phyloP scores from a whole-genome alignment of 441 rosid genomes.

The Hypseocharis bilobata region DNA sequence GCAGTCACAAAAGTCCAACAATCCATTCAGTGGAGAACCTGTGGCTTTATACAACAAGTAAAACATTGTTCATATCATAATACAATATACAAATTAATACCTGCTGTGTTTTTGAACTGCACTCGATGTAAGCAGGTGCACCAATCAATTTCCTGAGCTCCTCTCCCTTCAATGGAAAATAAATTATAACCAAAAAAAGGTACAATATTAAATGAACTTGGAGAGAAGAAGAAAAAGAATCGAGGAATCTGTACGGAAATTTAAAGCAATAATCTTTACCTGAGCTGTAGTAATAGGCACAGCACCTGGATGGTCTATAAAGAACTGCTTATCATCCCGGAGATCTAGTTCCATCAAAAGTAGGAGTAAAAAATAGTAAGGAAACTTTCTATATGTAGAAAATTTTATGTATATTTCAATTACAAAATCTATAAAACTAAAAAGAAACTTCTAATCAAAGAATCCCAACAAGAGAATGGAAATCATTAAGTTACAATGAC shows the following conservation, averaged over 20 bases:
- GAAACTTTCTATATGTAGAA: not conserved
- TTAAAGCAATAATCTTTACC: conserved; percentile 26
- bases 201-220: not conserved
- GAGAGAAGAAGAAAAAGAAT: not conserved
- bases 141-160: conserved; percentile 80
- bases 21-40: conserved; percentile 5
- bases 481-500: too few relatives aligned
- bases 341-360: conserved; percentile 42
- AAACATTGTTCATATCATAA: not conserved
- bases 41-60: not conserved
- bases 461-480: not conserved
- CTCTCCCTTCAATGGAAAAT: conserved; percentile 54
- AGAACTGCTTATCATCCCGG: conserved; percentile 67
- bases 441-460: not conserved
- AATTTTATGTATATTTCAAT: not conserved
- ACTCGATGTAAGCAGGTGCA: conserved; percentile 67
- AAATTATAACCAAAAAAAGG: not conserved
- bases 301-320: conserved; percentile 64
- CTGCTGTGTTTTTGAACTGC: conserved; percentile 93
- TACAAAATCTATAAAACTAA: not conserved
- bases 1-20: conserved; percentile 21
- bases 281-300: conserved; percentile 58
- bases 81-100: conserved; percentile 22
- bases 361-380: not conserved
- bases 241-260: not conserved